These are phyloP conservation scores for Candida glucosophila DNA, from an alignment of 1,139 yeast species.

Conservation along the genomic window DNA sequence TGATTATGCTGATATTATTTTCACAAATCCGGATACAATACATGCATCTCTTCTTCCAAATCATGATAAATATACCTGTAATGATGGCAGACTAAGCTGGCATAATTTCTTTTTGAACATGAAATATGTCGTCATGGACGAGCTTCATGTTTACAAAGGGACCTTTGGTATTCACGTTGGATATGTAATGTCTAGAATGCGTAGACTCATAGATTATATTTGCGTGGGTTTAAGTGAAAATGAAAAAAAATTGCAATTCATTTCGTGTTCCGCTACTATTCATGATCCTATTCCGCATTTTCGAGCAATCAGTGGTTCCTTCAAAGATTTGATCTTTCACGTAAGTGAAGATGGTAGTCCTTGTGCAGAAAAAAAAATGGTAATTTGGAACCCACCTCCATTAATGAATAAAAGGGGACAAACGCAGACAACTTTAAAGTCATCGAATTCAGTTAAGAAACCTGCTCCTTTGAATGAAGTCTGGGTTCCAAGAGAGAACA, in stretches of 20 bases:
- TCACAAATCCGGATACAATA: slow-evolving; percentile 91
- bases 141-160: slow-evolving; percentile 83
- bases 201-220: slow-evolving; percentile 10
- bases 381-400: slow-evolving; percentile 81
- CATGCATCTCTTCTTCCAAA: slow-evolving; percentile 80
- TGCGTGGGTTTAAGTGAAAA: slow-evolving; percentile 4
- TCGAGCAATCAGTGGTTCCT: slow-evolving; percentile 61
- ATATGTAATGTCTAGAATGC: slow-evolving; percentile 66
- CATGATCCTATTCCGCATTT: slow-evolving; percentile 65
- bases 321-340: slow-evolving; percentile 37
- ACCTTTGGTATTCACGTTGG: slow-evolving; percentile 91
- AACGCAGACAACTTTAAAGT: slow-evolving; percentile 8
- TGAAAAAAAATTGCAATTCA: slow-evolving; percentile 38
- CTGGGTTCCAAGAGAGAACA: slow-evolving; percentile 49
- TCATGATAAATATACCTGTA: slow-evolving; percentile 29
- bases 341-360: slow-evolving; percentile 83
- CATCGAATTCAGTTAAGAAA: slow-evolving; percentile 3
- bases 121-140: slow-evolving; percentile 77
- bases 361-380: slow-evolving; percentile 60
- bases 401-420: slow-evolving; percentile 51
- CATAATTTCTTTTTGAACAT: slow-evolving; percentile 52
- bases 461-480: slow-evolving; percentile 4
- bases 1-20: slow-evolving; percentile 63
- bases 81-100: slow-evolving; percentile 40
- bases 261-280: slow-evolving; percentile 92